Evolutionary conservation across 495 filamentous ascomycete genomes (phyloP).

Genomic region (Penicillium flavigenum): DNA sequence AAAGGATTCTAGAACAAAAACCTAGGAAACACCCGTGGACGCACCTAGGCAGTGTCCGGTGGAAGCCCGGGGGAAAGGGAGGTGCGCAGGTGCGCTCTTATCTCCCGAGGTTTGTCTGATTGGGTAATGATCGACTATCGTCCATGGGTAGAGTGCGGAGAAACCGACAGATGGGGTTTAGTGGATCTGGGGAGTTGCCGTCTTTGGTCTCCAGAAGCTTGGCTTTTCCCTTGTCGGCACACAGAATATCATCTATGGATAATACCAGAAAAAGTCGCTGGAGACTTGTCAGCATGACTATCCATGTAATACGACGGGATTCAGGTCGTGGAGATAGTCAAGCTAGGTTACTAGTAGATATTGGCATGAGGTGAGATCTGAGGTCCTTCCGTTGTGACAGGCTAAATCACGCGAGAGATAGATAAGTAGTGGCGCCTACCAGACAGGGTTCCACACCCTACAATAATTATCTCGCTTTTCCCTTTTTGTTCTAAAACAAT

Average conservation of each 20-base stretch:
- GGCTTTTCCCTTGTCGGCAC: slow-evolving; percentile 1
- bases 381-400: slow-evolving; percentile 20
- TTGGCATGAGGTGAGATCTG: slow-evolving; percentile 13
- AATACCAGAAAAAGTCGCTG: neutral
- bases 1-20: neutral
- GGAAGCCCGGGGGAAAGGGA: neutral
- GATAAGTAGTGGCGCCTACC: slow-evolving; percentile 11
- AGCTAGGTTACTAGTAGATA: neutral
- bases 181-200: slow-evolving; percentile 13
- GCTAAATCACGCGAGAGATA: slow-evolving; percentile 24
- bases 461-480: neutral
- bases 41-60: too few species aligned
- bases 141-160: slow-evolving; percentile 24
- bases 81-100: slow-evolving; percentile 4
- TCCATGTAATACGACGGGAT: neutral
- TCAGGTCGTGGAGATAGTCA: neutral
- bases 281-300: neutral
- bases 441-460: slow-evolving; percentile 3
- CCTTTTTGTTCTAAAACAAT: neutral
- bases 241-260: neutral
- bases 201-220: slow-evolving; percentile 16
- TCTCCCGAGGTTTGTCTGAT: slow-evolving; percentile 10
- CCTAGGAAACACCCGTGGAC: too few species aligned
- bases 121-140: slow-evolving; percentile 22
- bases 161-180: slow-evolving; percentile 19